phyloP scores from a whole-genome alignment of 1,139 yeast species.

The Candida mesenterica region DNA sequence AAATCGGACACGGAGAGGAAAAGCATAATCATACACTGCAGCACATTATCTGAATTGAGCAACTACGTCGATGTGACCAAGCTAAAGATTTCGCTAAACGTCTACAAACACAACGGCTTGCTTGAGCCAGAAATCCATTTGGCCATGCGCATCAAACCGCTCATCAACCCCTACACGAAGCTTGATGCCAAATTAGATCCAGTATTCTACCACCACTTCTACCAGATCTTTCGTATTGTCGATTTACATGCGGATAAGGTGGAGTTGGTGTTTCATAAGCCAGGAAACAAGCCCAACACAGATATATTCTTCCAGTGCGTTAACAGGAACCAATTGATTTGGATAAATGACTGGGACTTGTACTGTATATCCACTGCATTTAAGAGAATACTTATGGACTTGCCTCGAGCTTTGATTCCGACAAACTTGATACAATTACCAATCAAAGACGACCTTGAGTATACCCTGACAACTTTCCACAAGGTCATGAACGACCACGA shows the following conservation, averaged over 20 bases:
- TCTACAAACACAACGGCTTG: conserved; percentile 48
- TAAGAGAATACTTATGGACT: conserved; percentile 45
- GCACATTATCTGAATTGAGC: conserved; percentile 61
- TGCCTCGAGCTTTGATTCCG: conserved; percentile 47
- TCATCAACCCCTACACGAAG: conserved; percentile 24
- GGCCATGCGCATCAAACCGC: conserved; percentile 20
- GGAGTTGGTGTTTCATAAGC: conserved; percentile 54
- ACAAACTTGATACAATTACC: conserved; percentile 45
- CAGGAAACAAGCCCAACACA: conserved; percentile 54
- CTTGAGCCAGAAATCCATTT: conserved; percentile 25
- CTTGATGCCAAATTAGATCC: conserved; percentile 25
- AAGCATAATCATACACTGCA: conserved; percentile 46
- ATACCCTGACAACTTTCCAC: conserved; percentile 35
- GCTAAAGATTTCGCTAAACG: conserved; percentile 72
- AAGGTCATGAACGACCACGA: conserved; percentile 22
- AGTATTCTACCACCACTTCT: conserved; percentile 42
- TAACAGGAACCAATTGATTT: conserved; percentile 51
- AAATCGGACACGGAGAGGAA: background rate
- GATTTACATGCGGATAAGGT: conserved; percentile 41
- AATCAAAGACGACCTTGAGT: conserved; percentile 42
- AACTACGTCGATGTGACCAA: conserved; percentile 68
- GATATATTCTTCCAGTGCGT: conserved; percentile 53
- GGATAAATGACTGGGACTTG: conserved; percentile 64
- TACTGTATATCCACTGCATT: conserved; percentile 57
- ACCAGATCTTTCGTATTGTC: conserved; percentile 50